Conservation (phyloP, 2,329 filamentous ascomycete genomes). For the Trichoderma sp. region DNA sequence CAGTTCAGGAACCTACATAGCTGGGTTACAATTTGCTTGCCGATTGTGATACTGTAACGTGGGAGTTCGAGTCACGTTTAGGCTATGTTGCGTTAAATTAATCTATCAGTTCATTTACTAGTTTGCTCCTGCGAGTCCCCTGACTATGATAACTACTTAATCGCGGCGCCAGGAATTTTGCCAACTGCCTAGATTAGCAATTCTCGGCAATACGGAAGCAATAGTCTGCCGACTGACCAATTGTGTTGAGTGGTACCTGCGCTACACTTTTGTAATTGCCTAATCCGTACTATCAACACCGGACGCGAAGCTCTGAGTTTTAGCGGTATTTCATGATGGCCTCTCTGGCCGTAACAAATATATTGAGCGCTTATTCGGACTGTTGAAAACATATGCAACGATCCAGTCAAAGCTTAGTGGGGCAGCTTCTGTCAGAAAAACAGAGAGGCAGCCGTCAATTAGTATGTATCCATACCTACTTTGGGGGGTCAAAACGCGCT, state of each 20-base stretch:
- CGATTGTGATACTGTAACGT: constrained; percentile 1
- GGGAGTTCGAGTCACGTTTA: background rate
- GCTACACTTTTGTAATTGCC: background rate
- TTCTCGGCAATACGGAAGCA: background rate
- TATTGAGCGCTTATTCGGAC: background rate
- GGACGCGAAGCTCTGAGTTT: background rate
- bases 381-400: background rate
- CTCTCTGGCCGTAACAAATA: background rate
- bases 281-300: background rate
- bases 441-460: background rate
- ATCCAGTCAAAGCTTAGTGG: background rate
- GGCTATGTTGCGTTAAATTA: background rate
- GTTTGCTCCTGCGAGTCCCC: background rate
- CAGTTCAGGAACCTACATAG: background rate
- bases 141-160: background rate
- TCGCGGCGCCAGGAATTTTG: background rate
- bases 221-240: background rate
- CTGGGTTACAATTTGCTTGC: background rate
- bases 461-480: background rate
- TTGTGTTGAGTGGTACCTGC: background rate
- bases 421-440: background rate
- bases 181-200: background rate
- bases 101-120: background rate
- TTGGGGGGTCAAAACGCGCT: background rate
- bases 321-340: background rate